Evolutionary conservation across 2,329 filamentous ascomycete species (phyloP).

Genomic region (Teratosphaeria pseudoeucalypti): DNA sequence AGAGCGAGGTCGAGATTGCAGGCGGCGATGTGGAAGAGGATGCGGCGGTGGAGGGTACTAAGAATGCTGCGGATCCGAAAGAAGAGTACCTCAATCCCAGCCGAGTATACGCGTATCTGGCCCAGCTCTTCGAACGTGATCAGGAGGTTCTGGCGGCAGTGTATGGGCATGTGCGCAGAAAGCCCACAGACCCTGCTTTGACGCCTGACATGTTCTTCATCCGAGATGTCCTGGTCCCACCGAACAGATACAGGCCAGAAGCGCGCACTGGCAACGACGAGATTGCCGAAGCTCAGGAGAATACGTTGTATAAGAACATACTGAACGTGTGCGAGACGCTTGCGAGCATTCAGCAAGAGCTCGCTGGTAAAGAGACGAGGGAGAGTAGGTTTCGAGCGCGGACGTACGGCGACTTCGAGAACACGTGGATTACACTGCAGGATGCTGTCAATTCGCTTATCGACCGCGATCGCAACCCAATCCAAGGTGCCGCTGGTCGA

Average conservation of each 20-base stretch:
- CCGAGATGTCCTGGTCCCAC: conserved; percentile 74
- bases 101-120: conserved; percentile 71
- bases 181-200: conserved; percentile 3
- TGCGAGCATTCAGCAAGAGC: conserved; percentile 61
- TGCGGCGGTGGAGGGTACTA: conserved; percentile 29
- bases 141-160: conserved; percentile 73
- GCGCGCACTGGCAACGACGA: conserved; percentile 69
- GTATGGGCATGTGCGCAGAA: conserved; percentile 40
- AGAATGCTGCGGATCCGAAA: conserved; percentile 28
- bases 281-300: conserved; percentile 74
- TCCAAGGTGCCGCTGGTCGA: conserved; percentile 66
- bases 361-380: conserved; percentile 37
- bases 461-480: conserved; percentile 76
- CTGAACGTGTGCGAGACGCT: conserved; percentile 65
- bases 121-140: conserved; percentile 76
- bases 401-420: conserved; percentile 67
- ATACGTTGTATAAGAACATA: conserved; percentile 77
- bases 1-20: conserved; percentile 24
- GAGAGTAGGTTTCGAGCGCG: conserved; percentile 41
- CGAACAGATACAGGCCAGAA: conserved; percentile 83
- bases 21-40: conserved; percentile 44
- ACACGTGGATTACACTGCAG: conserved; percentile 73
- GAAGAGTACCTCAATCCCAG: conserved; percentile 73
- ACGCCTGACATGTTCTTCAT: conserved; percentile 82
- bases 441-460: conserved; percentile 87